These are phyloP conservation scores for Flaveria brownii DNA, from an alignment of 129 eudicot genomes.

Conservation along the genomic window DNA sequence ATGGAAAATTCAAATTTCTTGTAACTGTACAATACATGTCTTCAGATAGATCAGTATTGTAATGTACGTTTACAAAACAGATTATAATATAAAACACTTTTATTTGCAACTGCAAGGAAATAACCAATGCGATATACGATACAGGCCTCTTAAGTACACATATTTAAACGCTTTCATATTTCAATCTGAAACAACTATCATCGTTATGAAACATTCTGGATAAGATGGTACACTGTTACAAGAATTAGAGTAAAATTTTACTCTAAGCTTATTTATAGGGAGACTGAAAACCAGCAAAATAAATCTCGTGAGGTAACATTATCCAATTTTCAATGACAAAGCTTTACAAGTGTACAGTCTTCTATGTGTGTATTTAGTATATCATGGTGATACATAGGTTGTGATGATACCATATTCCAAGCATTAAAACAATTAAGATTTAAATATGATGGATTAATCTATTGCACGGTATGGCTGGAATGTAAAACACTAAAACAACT, in stretches of 20 bases:
- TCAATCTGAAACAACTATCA: background rate
- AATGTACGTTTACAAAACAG: background rate
- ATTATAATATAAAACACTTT: slow-evolving; percentile 15
- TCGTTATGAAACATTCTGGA: slow-evolving; percentile 8
- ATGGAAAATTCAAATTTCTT: background rate
- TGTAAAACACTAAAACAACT: slow-evolving; percentile 11
- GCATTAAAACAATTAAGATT: background rate
- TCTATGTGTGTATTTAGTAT: slow-evolving; percentile 1
- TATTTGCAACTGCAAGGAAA: background rate
- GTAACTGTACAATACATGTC: background rate
- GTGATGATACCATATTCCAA: slow-evolving; percentile 2
- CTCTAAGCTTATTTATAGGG: background rate
- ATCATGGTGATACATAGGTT: no score
- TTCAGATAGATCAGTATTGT: background rate
- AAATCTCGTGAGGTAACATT: slow-evolving; percentile 1
- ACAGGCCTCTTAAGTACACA: background rate
- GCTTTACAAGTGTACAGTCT: background rate
- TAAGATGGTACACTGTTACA: slow-evolving; percentile 3
- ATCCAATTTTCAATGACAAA: background rate
- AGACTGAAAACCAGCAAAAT: background rate
- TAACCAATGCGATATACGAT: background rate
- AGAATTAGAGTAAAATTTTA: slow-evolving; percentile 1
- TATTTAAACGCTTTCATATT: slow-evolving; percentile 16
- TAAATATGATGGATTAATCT: background rate
- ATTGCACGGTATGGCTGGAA: slow-evolving; percentile 9